Evolutionary conservation across 2,329 filamentous ascomycete species (phyloP), one percentile per base, ranked within the genome.

Genomic region (Podosphaera fusca): DNA sequence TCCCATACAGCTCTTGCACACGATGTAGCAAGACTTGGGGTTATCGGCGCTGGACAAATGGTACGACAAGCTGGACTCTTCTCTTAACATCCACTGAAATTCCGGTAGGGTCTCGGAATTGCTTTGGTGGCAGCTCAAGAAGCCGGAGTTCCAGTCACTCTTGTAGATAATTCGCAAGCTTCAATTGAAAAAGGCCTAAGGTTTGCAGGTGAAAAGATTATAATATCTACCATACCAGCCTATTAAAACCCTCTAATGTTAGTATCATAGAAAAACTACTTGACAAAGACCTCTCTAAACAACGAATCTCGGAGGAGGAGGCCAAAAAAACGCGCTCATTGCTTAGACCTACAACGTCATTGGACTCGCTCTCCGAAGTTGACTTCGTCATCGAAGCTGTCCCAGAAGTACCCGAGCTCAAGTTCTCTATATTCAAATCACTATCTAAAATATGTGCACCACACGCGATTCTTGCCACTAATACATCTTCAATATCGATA

Each of bases 321-420:
- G 87, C 92, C 29, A 79, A 87, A 63, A 75, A 80, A 54, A 79
- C 84, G 34, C 81, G 85, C 34, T 78, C 77, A 9, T 80, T 84
- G 35, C 74, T 98, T 60, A 77, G 71, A 0, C 71, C 85, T 7
- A 82, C 80, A 56, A 87, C 85, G 14, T 79, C 79, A 21, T 78
- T 96, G 63, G 84, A 88, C 51, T 78, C 83, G 58, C 80, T 96
- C 30, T 80, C 79, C 33, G 77, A 81, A n/a, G 85, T 88, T 40
- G 92, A 98, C 72, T 95, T 98, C 69, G 84, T 98, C 58, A 96
- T 98, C 66, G 92, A 98, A 73, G 92, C 92, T 14, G 88, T 98
- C 7, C 92, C 92, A 40, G 89, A 95, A 74, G 90, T 95, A 57
- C 82, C 85, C 46, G 75, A 82, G 55, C 78, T 98, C 61, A 98